A percentile compares a stretch with the other conserved stretches of the same genome.
These are phyloP conservation scores for Chloropicon primus DNA, from an alignment of 139 green algal species.

Conservation along the genomic window DNA sequence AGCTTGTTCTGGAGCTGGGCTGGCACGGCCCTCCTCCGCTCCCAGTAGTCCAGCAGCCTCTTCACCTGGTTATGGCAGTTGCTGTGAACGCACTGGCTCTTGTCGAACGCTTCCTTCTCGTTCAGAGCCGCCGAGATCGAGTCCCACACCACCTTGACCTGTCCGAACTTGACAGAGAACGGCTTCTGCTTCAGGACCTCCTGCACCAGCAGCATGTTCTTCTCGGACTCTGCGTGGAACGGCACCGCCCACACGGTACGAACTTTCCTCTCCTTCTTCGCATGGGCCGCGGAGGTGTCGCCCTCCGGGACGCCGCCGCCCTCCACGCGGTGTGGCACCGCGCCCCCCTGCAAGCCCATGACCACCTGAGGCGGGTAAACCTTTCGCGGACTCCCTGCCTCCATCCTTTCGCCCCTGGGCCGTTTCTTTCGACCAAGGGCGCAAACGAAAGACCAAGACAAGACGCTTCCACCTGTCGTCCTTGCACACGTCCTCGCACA, in stretches of 20 bases:
- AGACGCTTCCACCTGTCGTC: too few species aligned
- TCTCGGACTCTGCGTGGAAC: neutral
- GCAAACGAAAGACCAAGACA: too few species aligned
- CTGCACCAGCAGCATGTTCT: neutral
- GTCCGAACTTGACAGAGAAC: neutral
- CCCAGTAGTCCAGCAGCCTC: neutral
- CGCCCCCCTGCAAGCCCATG: too few species aligned
- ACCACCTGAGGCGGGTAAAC: too few species aligned
- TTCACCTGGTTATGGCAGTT: neutral
- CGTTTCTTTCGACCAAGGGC: too few species aligned
- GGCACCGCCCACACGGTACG: neutral
- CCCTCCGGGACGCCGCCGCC: too few species aligned
- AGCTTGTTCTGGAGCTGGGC: neutral
- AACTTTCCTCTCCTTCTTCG: neutral
- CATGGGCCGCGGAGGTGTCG: too few species aligned
- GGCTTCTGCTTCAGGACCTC: neutral
- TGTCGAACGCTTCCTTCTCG: neutral
- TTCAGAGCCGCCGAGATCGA: neutral
- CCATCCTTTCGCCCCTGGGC: too few species aligned
- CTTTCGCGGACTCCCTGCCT: too few species aligned
- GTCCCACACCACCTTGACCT: neutral
- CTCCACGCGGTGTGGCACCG: too few species aligned
- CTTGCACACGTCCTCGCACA: too few species aligned
- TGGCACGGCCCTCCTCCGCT: neutral
- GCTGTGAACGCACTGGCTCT: neutral